Evolutionary conservation across 805 yeast species (phyloP).

Genomic region (Yamadazyma kitorensis): DNA sequence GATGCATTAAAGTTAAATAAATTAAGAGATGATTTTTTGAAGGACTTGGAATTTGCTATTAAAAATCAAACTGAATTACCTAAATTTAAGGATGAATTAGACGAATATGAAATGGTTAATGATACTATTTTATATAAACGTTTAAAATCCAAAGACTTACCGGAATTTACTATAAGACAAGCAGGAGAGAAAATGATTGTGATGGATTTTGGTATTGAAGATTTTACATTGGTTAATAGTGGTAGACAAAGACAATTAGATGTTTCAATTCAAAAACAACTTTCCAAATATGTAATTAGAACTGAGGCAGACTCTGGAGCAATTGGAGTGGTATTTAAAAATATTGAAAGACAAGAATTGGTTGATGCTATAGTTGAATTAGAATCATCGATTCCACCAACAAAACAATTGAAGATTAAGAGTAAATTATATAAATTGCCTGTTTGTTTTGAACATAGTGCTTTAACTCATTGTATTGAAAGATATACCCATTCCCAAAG

Average conservation of each 20-base stretch:
- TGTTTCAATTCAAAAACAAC: constrained; percentile 4
- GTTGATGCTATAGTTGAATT: constrained; percentile 64
- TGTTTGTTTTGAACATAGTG: constrained; percentile 91
- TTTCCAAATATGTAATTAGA: constrained; percentile 6
- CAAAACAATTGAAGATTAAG: constrained; percentile 77
- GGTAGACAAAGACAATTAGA: constrained; percentile 28
- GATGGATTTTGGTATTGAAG: constrained; percentile 26
- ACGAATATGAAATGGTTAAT: constrained; percentile 7
- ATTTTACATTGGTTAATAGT: constrained; percentile 25
- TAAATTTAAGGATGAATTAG: constrained; percentile 9
- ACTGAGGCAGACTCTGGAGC: constrained; percentile 18
- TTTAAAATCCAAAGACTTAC: constrained; percentile 6
- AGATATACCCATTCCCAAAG: constrained; percentile 93
- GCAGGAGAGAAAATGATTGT: constrained; percentile 30
- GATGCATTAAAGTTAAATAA: constrained; percentile 10
- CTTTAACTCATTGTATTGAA: constrained; percentile 82
- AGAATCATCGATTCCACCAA: constrained; percentile 69
- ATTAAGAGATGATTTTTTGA: constrained; percentile 7
- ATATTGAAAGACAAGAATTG: constrained; percentile 55
- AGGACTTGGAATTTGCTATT: constrained; percentile 24
- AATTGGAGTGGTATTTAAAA: constrained; percentile 14
- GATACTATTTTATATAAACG: constrained; percentile 9
- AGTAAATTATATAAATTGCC: constrained; percentile 83
- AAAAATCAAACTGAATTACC: constrained; percentile 63
- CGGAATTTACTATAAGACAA: constrained; percentile 19